Evolutionary conservation across 345 rosid genomes (phyloP).

Genomic region (Theobroma cacao): DNA sequence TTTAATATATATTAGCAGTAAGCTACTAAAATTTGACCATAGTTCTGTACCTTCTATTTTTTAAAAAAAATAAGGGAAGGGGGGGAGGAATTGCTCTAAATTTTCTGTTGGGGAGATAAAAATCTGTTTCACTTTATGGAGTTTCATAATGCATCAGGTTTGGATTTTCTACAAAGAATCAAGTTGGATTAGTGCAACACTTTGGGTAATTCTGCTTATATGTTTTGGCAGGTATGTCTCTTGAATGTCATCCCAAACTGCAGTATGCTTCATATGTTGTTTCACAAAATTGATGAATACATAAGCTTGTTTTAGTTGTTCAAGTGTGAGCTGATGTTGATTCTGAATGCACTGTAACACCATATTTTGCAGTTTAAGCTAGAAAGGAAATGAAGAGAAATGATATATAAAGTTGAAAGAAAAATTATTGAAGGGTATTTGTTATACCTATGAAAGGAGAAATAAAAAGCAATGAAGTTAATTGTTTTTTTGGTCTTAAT

Average conservation of each 20-base stretch:
- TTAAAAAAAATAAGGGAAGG: background rate
- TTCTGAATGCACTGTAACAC: background rate
- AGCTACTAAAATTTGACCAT: background rate
- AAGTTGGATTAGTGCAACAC: slow-evolving; percentile 33
- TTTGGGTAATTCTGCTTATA: slow-evolving; percentile 65
- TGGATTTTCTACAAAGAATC: slow-evolving; percentile 78
- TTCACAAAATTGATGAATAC: background rate
- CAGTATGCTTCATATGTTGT: background rate
- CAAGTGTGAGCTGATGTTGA: background rate
- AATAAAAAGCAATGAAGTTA: background rate
- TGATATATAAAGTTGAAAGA: background rate
- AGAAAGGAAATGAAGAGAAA: background rate
- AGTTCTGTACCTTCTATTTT: background rate
- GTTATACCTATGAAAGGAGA: background rate
- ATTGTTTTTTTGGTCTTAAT: too few relatives aligned
- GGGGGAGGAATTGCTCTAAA: background rate
- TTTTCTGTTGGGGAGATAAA: background rate
- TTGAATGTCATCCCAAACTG: too few relatives aligned
- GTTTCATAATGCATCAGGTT: slow-evolving; percentile 33
- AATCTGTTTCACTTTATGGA: background rate
- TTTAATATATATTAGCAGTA: background rate
- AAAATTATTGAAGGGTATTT: background rate
- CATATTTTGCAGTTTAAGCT: background rate
- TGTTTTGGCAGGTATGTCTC: slow-evolving; percentile 59
- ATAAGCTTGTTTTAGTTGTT: background rate